Percentiles rank a stretch among this genome's conserved stretches.
Evolutionary conservation across 805 yeast genomes (phyloP).

Genomic region (Ogataea paraovalis): DNA sequence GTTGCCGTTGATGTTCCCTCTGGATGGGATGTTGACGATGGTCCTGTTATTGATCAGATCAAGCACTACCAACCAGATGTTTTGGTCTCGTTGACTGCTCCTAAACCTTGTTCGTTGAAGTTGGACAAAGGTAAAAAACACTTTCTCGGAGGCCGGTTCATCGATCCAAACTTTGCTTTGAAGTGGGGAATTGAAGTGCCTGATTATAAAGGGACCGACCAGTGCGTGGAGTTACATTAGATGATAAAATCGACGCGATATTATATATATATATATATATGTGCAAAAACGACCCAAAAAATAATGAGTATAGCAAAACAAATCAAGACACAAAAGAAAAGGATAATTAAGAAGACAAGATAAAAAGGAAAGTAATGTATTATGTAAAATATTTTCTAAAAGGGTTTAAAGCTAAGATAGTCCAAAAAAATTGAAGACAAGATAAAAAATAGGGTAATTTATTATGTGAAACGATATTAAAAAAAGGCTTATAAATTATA

Average conservation of each 20-base stretch:
- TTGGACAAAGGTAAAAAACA: slow-evolving; percentile 48
- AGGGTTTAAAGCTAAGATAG: too few relatives aligned
- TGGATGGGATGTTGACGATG: slow-evolving; percentile 94
- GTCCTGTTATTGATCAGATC: slow-evolving; percentile 49
- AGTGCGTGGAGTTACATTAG: slow-evolving; percentile 37
- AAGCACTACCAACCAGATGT: slow-evolving; percentile 49
- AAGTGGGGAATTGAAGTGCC: slow-evolving; percentile 71
- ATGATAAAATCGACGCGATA: too few relatives aligned
- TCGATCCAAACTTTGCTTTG: slow-evolving; percentile 59
- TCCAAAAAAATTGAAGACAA: too few relatives aligned
- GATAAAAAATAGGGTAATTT: background rate
- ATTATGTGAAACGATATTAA: background rate
- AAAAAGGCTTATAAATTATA: background rate
- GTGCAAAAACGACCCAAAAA: too few relatives aligned
- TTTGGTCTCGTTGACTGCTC: slow-evolving; percentile 85
- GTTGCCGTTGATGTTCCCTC: slow-evolving; percentile 89
- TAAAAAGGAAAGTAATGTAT: too few relatives aligned
- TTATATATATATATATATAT: too few relatives aligned
- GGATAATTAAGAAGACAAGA: background rate
- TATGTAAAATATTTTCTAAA: too few relatives aligned
- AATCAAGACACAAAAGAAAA: too few relatives aligned
- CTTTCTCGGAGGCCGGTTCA: slow-evolving; percentile 88
- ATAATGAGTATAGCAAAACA: too few relatives aligned
- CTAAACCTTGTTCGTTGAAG: slow-evolving; percentile 75
- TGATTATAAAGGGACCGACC: slow-evolving; percentile 53